phyloP scores from a whole-genome alignment of 2,329 filamentous ascomycete genomes.

The Teratosphaeria pseudoeucalypti region DNA sequence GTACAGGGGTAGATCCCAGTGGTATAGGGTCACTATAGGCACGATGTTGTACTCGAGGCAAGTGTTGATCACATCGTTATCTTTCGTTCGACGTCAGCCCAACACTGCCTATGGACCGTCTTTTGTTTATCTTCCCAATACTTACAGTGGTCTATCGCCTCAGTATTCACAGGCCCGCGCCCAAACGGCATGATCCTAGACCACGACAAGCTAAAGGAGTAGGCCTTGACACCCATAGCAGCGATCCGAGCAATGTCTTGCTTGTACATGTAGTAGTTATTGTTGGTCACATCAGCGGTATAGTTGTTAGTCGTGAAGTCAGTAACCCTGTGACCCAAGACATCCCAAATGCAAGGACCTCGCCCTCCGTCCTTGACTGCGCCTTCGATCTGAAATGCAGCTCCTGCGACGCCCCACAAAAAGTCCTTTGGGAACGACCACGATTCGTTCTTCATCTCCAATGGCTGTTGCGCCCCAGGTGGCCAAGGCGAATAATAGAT shows the following conservation, averaged over 20 bases:
- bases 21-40: slow-evolving; percentile 73
- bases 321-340: slow-evolving; percentile 20
- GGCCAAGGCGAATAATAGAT: slow-evolving; percentile 25
- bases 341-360: slow-evolving; percentile 20
- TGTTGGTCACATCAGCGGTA: slow-evolving; percentile 29
- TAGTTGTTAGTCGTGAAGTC: slow-evolving; percentile 6
- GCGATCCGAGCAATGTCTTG: slow-evolving; percentile 29
- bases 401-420: slow-evolving; percentile 24
- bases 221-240: slow-evolving; percentile 25
- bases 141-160: slow-evolving; percentile 36
- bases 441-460: slow-evolving; percentile 20
- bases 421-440: slow-evolving; percentile 24
- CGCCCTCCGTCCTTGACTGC: slow-evolving; percentile 21
- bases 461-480: slow-evolving; percentile 21
- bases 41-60: slow-evolving; percentile 45
- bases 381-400: slow-evolving; percentile 26
- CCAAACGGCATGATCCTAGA: slow-evolving; percentile 40
- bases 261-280: slow-evolving; percentile 41
- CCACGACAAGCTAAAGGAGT: slow-evolving; percentile 39
- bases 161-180: slow-evolving; percentile 35
- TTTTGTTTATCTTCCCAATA: not conserved
- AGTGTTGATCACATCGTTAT: slow-evolving; percentile 33
- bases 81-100: not conserved
- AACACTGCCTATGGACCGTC: not conserved
- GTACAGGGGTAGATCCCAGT: slow-evolving; percentile 77